Evolutionary conservation across 1,284 basidiomycete genomes (phyloP).

Genomic region (Irpex rosettiformis): DNA sequence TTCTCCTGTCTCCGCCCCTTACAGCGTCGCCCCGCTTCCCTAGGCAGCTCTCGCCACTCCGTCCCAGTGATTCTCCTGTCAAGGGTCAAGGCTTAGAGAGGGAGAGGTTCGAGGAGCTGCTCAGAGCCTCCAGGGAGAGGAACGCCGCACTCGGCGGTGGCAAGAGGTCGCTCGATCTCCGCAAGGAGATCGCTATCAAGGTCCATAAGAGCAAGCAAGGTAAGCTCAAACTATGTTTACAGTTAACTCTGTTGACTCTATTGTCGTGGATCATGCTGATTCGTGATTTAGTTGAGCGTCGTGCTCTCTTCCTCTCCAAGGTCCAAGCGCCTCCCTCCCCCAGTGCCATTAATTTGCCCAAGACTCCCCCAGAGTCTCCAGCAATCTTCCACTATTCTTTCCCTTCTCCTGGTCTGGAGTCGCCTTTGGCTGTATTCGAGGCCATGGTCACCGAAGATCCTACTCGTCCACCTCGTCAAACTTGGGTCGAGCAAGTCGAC

Average conservation of each 20-base stretch:
- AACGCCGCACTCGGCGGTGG: constrained; percentile 38
- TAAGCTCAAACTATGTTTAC: constrained; percentile 32
- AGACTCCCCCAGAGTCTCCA: constrained; percentile 68
- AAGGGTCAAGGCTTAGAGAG: constrained; percentile 54
- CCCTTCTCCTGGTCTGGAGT: constrained; percentile 63
- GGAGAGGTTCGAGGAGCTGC: constrained; percentile 59
- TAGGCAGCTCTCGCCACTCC: constrained; percentile 49
- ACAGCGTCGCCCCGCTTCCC: constrained; percentile 35
- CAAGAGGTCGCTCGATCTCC: constrained; percentile 55
- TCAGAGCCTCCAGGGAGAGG: constrained; percentile 54
- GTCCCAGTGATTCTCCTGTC: constrained; percentile 34
- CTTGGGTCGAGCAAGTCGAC: constrained; percentile 67
- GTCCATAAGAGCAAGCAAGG: constrained; percentile 72
- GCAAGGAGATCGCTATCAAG: constrained; percentile 71
- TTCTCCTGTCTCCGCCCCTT: constrained; percentile 57
- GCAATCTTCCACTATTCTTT: constrained; percentile 65
- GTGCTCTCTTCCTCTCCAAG: constrained; percentile 71
- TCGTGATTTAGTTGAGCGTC: constrained; percentile 54
- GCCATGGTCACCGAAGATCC: constrained; percentile 38
- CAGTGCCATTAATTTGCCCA: constrained; percentile 51
- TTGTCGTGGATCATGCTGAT: neutral
- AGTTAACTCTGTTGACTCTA: constrained; percentile 10
- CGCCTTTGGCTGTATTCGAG: constrained; percentile 60
- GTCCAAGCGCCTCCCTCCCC: constrained; percentile 63
- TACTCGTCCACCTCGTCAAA: constrained; percentile 30